These are phyloP conservation scores for Copromyces sp. DNA, from an alignment of 495 filamentous ascomycete genomes.

Conservation along the genomic window DNA sequence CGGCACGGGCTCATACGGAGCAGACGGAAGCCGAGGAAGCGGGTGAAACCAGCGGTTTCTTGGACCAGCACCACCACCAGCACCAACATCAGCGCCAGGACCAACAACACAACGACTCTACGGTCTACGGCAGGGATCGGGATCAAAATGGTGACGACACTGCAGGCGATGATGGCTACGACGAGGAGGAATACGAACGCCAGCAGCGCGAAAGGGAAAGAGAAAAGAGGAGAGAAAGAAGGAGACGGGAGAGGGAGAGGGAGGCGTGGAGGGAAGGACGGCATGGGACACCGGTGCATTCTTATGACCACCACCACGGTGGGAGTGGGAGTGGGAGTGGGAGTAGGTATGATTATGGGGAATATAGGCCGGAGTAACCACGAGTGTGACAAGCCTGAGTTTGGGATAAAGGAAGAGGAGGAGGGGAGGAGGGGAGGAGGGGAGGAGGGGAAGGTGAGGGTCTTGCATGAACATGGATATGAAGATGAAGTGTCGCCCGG, in stretches of 20 bases:
- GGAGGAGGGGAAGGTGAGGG: too few relatives aligned
- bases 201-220: neutral
- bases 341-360: neutral
- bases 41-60: neutral
- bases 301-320: neutral
- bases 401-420: neutral
- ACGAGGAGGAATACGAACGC: neutral
- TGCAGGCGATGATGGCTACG: neutral
- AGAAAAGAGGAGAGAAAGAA: neutral
- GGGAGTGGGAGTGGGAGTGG: neutral
- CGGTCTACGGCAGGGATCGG: too few relatives aligned
- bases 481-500: too few relatives aligned
- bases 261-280: neutral
- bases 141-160: neutral
- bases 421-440: neutral
- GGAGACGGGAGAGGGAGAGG: neutral
- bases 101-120: too few relatives aligned
- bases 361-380: neutral
- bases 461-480: too few relatives aligned
- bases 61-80: too few relatives aligned
- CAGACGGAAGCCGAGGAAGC: neutral
- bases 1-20: neutral
- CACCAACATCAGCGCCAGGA: too few relatives aligned
- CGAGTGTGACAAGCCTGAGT: neutral
- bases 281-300: neutral